Evolutionary conservation across 2,329 filamentous ascomycete species (phyloP).

Genomic region (Nannizziopsis barbatae): DNA sequence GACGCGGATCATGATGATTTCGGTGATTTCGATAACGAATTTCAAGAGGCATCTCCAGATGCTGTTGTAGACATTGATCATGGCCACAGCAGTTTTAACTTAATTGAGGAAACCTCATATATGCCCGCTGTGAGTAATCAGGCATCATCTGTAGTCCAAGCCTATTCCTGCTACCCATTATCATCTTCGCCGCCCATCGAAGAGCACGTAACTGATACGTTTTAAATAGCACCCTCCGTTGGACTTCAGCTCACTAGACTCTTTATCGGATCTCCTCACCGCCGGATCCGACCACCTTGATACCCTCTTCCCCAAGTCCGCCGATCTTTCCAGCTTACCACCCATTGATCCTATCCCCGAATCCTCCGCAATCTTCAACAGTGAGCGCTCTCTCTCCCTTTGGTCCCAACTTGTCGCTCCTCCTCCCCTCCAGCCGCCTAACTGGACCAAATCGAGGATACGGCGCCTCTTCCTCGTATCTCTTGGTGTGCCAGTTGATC

Average conservation of each 20-base stretch:
- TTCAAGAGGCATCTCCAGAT: constrained; percentile 40
- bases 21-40: constrained; percentile 57
- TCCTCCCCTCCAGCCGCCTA: constrained; percentile 84
- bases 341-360: constrained; percentile 33
- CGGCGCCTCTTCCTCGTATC: constrained; percentile 91
- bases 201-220: neutral
- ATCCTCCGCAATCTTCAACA: constrained; percentile 58
- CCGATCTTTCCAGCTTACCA: constrained; percentile 26
- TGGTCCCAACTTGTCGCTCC: constrained; percentile 96
- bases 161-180: constrained; percentile 5
- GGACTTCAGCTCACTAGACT: constrained; percentile 46
- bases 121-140: constrained; percentile 4
- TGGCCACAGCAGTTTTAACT: constrained; percentile 17
- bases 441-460: constrained; percentile 95
- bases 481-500: constrained; percentile 85
- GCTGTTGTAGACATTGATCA: constrained; percentile 8
- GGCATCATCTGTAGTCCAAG: neutral
- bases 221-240: constrained; percentile 28
- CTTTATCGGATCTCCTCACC: constrained; percentile 32
- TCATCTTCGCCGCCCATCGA: constrained; percentile 8
- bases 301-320: constrained; percentile 35
- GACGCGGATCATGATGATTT: constrained; percentile 44
- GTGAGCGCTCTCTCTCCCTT: constrained; percentile 73
- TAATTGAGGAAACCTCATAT: constrained; percentile 19
- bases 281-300: constrained; percentile 33